phyloP scores from a whole-genome alignment of 441 rosid genomes.

The Gossypium lobatum region DNA sequence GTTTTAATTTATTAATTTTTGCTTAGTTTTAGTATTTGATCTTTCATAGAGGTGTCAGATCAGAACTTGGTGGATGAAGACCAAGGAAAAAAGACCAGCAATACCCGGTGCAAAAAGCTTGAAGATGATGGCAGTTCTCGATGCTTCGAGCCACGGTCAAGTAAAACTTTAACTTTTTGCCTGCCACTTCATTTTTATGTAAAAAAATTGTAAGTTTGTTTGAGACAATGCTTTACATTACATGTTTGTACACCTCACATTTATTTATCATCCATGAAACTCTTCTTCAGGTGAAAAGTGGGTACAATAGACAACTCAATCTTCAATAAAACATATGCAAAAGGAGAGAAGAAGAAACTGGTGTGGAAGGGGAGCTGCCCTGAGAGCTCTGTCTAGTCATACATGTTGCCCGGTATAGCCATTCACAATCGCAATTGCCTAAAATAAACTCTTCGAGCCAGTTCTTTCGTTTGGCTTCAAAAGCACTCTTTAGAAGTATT shows the following conservation, averaged over 20 bases:
- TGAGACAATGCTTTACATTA: background rate
- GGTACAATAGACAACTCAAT: background rate
- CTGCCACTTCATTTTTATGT: background rate
- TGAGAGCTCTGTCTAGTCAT: too few species aligned
- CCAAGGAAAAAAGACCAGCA: slow-evolving; percentile 21
- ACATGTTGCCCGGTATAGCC: too few species aligned
- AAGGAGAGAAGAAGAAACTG: background rate
- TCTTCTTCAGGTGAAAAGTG: slow-evolving; percentile 9
- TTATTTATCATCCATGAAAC: background rate
- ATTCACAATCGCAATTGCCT: too few species aligned
- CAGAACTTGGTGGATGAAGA: slow-evolving; percentile 68
- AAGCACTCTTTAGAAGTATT: too few species aligned
- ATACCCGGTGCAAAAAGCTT: slow-evolving; percentile 21
- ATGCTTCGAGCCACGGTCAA: slow-evolving; percentile 28
- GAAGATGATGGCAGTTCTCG: slow-evolving; percentile 19
- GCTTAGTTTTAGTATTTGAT: background rate
- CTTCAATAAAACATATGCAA: background rate
- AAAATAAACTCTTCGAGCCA: too few species aligned
- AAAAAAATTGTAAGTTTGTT: too few species aligned
- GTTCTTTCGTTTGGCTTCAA: too few species aligned
- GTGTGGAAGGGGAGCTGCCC: too few species aligned
- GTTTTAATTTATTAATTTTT: background rate
- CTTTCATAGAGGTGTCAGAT: slow-evolving; percentile 57
- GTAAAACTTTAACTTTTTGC: slow-evolving; percentile 17
- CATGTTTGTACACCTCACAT: background rate